Percentiles rank a stretch among this genome's conserved stretches.
Evolutionary conservation across 371 early-diverging fungal species (phyloP).

Genomic region (Smittium culicis): DNA sequence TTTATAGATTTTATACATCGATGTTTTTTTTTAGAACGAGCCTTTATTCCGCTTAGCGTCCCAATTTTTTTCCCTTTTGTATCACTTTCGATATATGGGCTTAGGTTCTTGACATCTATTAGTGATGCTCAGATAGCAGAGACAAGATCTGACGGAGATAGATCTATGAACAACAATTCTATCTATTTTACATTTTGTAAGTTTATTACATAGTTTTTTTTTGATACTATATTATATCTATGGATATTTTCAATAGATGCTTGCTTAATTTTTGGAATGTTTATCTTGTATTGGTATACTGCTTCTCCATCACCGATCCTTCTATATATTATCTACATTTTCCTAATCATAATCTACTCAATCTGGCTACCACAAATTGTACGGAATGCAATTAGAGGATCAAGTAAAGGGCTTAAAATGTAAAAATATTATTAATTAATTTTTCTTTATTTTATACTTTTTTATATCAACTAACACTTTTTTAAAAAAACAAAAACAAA

Average conservation of each 20-base stretch:
- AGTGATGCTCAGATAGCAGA: constrained; percentile 56
- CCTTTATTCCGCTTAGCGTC: constrained; percentile 29
- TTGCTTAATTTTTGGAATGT: constrained; percentile 42
- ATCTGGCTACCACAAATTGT: constrained; percentile 72
- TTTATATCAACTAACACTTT: not conserved
- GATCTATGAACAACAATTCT: not conserved
- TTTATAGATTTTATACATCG: too few species aligned
- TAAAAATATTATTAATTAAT: too few species aligned
- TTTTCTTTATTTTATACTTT: too few species aligned
- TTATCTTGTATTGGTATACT: constrained; percentile 46
- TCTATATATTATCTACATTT: constrained; percentile 36
- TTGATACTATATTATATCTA: constrained; percentile 30
- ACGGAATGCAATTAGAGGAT: constrained; percentile 47
- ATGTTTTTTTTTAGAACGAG: too few species aligned
- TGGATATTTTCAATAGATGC: constrained; percentile 14
- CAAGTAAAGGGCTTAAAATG: constrained; percentile 36
- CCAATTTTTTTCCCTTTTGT: constrained; percentile 54
- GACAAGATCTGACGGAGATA: not conserved
- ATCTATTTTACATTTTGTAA: constrained; percentile 15
- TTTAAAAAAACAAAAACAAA: not conserved
- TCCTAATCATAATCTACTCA: constrained; percentile 43
- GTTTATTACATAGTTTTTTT: constrained; percentile 33
- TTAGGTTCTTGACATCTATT: constrained; percentile 57
- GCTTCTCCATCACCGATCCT: constrained; percentile 36
- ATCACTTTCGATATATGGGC: constrained; percentile 46